Conservation (phyloP, 768 basidiomycete species). For the Mycena rosella region DNA sequence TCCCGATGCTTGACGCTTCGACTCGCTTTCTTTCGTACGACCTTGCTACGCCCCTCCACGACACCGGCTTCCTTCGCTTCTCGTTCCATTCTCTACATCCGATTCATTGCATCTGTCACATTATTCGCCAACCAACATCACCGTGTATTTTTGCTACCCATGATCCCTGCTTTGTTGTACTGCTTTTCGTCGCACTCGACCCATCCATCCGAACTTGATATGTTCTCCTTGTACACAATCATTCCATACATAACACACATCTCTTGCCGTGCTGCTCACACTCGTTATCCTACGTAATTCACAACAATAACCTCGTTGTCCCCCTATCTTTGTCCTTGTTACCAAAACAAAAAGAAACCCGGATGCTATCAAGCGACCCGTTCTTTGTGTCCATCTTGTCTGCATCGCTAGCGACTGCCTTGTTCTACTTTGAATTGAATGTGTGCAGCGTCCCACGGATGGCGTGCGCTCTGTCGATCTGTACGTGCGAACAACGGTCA, state of each 20-base stretch:
- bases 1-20: conserved; percentile 4
- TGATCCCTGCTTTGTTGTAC: conserved; percentile 19
- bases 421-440: no score
- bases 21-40: neutral
- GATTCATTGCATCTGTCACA: conserved; percentile 24
- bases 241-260: neutral
- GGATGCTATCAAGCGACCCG: neutral
- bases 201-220: neutral
- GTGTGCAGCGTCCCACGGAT: neutral
- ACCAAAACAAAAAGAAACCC: conserved; percentile 6
- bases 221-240: neutral
- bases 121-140: neutral
- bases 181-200: neutral
- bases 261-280: neutral
- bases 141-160: conserved; percentile 26
- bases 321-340: conserved; percentile 5
- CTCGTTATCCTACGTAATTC: neutral
- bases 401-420: no score
- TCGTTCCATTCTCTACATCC: neutral
- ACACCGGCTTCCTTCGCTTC: neutral
- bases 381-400: conserved; percentile 1
- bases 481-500: neutral
- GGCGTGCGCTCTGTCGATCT: neutral
- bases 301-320: neutral
- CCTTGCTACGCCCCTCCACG: neutral